Percentiles rank a stretch among this genome's conserved stretches.
phyloP scores from a whole-genome alignment of 345 rosid species.

The Populus simonii region DNA sequence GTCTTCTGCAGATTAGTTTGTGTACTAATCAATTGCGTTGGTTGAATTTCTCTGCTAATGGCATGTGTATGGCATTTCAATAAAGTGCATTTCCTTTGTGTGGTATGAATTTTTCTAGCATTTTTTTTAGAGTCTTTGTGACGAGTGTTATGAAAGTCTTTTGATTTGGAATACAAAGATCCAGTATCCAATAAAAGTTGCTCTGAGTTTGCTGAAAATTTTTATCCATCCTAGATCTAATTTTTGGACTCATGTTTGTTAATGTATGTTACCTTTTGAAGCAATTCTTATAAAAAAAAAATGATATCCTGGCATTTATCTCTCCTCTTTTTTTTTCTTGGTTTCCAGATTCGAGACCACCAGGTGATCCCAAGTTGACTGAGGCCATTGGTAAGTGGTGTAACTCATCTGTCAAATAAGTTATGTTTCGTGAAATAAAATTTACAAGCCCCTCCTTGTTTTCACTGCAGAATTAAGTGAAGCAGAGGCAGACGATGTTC shows the following conservation, averaged over 20 bases:
- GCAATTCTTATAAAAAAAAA: not conserved
- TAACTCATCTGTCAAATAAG: not conserved
- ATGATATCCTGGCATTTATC: not conserved
- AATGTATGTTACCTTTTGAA: not conserved
- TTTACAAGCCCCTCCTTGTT: not conserved
- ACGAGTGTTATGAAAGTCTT: not conserved
- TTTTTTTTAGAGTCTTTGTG: not conserved
- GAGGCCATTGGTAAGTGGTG: constrained; percentile 73
- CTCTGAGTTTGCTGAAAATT: not conserved
- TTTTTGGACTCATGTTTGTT: not conserved
- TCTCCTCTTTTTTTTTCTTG: not conserved
- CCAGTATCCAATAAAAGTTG: not conserved
- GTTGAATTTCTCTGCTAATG: not conserved
- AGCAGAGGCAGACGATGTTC: constrained; percentile 81
- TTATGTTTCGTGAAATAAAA: not conserved
- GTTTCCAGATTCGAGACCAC: constrained; percentile 58
- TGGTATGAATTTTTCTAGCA: not conserved
- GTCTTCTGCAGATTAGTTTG: not conserved
- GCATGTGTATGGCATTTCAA: not conserved
- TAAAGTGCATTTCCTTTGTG: not conserved
- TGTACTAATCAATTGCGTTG: not conserved
- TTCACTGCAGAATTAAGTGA: constrained; percentile 59
- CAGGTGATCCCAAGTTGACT: constrained; percentile 57
- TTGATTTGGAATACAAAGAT: not conserved
- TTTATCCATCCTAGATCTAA: not conserved